Conservation (phyloP, 2,329 filamentous ascomycete genomes). For the Metarhizium guizhouense region DNA sequence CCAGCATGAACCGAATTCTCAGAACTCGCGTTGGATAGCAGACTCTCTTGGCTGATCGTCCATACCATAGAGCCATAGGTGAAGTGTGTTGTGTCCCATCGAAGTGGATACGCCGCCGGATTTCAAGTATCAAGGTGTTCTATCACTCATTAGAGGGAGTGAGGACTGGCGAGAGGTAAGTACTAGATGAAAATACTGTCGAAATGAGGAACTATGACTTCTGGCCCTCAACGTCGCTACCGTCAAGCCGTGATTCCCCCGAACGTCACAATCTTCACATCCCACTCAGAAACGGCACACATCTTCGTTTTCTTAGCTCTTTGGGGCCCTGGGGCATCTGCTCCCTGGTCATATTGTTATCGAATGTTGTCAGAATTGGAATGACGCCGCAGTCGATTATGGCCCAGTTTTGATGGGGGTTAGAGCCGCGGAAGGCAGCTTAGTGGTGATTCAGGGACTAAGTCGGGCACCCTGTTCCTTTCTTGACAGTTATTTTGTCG, state of each 20-base stretch:
- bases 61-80: constrained; percentile 91
- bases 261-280: constrained; percentile 53
- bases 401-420: no score
- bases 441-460: no score
- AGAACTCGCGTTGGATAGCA: constrained; percentile 61
- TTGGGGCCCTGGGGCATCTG: no score
- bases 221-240: constrained; percentile 60
- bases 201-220: constrained; percentile 64
- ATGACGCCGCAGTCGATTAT: no score
- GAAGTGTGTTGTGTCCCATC: constrained; percentile 38
- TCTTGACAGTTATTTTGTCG: no score
- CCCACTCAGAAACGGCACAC: no score
- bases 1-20: constrained; percentile 69
- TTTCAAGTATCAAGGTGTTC: constrained; percentile 79
- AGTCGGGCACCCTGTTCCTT: no score
- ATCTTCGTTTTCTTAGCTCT: no score
- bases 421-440: no score
- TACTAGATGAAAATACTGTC: constrained; percentile 32
- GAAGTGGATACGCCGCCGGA: constrained; percentile 34
- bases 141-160: constrained; percentile 4
- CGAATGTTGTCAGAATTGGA: no score
- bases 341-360: no score
- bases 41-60: constrained; percentile 44
- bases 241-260: constrained; percentile 64
- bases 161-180: no score